Evolutionary conservation across 108 stramenopile species (phyloP).

Genomic region (Nitzschia putrida): DNA sequence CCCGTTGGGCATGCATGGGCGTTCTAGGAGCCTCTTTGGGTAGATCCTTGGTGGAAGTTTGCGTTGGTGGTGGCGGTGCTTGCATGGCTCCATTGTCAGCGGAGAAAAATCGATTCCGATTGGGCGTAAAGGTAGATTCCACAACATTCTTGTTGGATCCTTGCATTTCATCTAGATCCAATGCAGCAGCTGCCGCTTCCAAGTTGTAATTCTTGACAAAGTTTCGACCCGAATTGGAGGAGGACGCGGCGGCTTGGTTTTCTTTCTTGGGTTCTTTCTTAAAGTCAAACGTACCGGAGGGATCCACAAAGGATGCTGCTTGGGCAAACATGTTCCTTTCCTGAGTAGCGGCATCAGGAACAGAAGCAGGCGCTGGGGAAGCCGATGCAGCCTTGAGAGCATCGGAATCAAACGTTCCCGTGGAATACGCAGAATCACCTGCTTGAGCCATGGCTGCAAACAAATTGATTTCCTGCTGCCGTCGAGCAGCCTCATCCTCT

Average conservation of each 20-base stretch:
- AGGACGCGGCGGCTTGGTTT: background rate
- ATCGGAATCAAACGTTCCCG: conserved; percentile 16
- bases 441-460: conserved; percentile 59
- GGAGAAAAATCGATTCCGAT: background rate
- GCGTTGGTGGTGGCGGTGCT: background rate
- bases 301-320: conserved; percentile 8
- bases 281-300: conserved; percentile 40
- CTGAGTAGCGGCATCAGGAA: conserved; percentile 3
- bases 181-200: conserved; percentile 48
- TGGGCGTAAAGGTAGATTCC: background rate
- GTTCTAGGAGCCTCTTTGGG: conserved; percentile 15
- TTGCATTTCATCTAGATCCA: conserved; percentile 22
- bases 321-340: conserved; percentile 15
- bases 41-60: background rate
- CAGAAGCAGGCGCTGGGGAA: background rate
- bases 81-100: background rate
- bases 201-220: conserved; percentile 36
- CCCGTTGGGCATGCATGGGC: conserved; percentile 69
- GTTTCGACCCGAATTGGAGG: background rate
- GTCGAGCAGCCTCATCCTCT: conserved; percentile 36
- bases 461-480: conserved; percentile 47
- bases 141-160: background rate
- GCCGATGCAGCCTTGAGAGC: background rate
- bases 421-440: conserved; percentile 5
- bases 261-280: background rate